A percentile compares a stretch with the other conserved stretches of the same genome.
These are phyloP conservation scores for Penicillium sp. DNA, from an alignment of 2,329 filamentous ascomycete genomes.

Conservation along the genomic window DNA sequence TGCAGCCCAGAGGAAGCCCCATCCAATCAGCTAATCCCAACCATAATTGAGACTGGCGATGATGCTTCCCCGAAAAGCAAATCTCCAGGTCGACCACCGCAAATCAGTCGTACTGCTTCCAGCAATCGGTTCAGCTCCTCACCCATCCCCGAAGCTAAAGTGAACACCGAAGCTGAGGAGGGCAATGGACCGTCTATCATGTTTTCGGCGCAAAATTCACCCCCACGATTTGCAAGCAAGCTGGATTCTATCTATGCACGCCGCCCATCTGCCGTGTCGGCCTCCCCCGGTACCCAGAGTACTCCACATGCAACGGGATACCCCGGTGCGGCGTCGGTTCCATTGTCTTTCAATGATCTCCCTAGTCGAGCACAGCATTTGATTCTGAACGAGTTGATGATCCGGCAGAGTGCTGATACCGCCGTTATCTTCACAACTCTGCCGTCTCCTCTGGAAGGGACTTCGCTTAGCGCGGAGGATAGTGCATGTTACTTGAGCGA, in stretches of 20 bases:
- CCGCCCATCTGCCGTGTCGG: constrained; percentile 20
- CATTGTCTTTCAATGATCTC: constrained; percentile 81
- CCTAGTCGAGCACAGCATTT: constrained; percentile 81
- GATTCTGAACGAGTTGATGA: constrained; percentile 82
- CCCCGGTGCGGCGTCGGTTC: constrained; percentile 60
- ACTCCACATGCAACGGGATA: constrained; percentile 44
- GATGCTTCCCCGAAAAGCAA: constrained; percentile 23
- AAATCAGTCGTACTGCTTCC: constrained; percentile 31
- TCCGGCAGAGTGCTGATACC: constrained; percentile 64
- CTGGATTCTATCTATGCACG: constrained; percentile 41
- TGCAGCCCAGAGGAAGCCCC: constrained; percentile 7
- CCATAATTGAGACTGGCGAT: constrained; percentile 27
- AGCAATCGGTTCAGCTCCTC: constrained; percentile 63
- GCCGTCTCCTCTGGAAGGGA: constrained; percentile 76
- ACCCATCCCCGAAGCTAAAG: constrained; percentile 67
- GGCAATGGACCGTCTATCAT: constrained; percentile 69
- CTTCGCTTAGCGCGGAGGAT: constrained; percentile 65
- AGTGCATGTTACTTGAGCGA: constrained; percentile 74
- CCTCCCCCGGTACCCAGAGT: constrained; percentile 17
- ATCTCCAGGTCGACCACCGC: constrained; percentile 22
- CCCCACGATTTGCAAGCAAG: constrained; percentile 29
- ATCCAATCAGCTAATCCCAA: constrained; percentile 18
- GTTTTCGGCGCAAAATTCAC: constrained; percentile 58
- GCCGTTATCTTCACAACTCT: constrained; percentile 81
- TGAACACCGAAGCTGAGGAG: constrained; percentile 58